Evolutionary conservation across 2,329 filamentous ascomycete species (phyloP), one percentile per base, ranked within the genome.

Genomic region (Colletotrichum euphorbiae): DNA sequence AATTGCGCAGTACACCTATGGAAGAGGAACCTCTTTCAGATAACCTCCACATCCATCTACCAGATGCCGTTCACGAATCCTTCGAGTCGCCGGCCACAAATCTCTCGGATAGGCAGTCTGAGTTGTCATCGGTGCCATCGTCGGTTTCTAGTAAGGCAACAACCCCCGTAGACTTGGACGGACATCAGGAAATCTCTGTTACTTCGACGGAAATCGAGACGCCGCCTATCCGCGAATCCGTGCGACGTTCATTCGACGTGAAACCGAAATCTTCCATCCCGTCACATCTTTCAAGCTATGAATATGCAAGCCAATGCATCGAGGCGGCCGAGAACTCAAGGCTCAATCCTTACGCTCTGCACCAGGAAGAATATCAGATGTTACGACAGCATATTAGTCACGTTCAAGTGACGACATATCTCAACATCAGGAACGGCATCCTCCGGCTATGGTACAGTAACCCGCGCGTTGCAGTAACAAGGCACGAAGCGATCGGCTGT

Each of bases 351-450:
- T 98, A 96, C 78, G 90, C 92, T 11, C 82, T 99, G 43, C 94
- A 98, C 78, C 86, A 88, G 28, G 90, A 93, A 70, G 96, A 99
- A 78, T 94, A 98, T 76, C 83, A 86, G 67, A 84, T 97, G 68
- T 82, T 99, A 45, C 89, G 93, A 70, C 86, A 92, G 70, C 90
- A 97, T 74, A 89, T 99, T 73, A 97, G 91, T 75, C 90, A 93
- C 74, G 86, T 91, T 36, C 96, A 99, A 79, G 93, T 98, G 72
- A 98, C 95, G 3, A 93, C 93, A 12, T 99, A 99, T 80, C 84
- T 99, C 61, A 98, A 98, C 77, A 96, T 99, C 70, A 89, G 96
- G 73, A 99, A 99, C 78, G 93, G 93, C 15, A 97, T 99, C 67
- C 82, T 99, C 60, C 88, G 96, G 62, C 81, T 98, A 45, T 99